Evolutionary conservation across 2,329 filamentous ascomycete species (phyloP).

Genomic region (Hymenoscyphus repandus): DNA sequence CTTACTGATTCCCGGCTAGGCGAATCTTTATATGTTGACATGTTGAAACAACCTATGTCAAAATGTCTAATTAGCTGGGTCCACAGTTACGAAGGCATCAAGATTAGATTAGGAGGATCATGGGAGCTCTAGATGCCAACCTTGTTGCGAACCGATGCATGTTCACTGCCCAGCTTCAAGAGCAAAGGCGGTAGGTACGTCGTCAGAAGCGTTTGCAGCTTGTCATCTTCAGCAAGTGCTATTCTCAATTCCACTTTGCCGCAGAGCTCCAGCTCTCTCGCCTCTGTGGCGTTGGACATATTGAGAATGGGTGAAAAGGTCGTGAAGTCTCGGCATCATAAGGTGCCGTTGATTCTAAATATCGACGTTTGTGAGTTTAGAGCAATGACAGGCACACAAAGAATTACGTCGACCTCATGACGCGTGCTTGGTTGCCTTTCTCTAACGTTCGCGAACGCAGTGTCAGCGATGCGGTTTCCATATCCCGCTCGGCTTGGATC

Average conservation of each 20-base stretch:
- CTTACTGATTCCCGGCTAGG: constrained; percentile 33
- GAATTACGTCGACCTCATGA: neutral
- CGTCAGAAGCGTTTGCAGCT: constrained; percentile 72
- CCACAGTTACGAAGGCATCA: neutral
- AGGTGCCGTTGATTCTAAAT: no score
- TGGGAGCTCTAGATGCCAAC: constrained; percentile 35
- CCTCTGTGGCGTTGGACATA: constrained; percentile 22
- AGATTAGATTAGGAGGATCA: neutral
- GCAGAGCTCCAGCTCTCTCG: constrained; percentile 68
- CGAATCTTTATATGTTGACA: constrained; percentile 66
- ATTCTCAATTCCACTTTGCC: constrained; percentile 73
- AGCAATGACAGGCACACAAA: neutral
- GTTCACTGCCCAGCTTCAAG: constrained; percentile 78
- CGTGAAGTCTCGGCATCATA: constrained; percentile 6
- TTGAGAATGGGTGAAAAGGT: constrained; percentile 4
- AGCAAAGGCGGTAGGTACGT: constrained; percentile 77
- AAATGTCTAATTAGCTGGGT: neutral
- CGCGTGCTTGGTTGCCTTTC: neutral
- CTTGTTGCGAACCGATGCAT: constrained; percentile 75
- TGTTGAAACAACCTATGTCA: constrained; percentile 53
- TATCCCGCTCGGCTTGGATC: no score
- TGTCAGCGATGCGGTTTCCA: no score
- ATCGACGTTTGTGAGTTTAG: neutral
- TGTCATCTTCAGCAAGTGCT: constrained; percentile 74
- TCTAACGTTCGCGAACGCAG: no score